Conservation (phyloP, 1,284 basidiomycete species). For the Boletus smithii region DNA sequence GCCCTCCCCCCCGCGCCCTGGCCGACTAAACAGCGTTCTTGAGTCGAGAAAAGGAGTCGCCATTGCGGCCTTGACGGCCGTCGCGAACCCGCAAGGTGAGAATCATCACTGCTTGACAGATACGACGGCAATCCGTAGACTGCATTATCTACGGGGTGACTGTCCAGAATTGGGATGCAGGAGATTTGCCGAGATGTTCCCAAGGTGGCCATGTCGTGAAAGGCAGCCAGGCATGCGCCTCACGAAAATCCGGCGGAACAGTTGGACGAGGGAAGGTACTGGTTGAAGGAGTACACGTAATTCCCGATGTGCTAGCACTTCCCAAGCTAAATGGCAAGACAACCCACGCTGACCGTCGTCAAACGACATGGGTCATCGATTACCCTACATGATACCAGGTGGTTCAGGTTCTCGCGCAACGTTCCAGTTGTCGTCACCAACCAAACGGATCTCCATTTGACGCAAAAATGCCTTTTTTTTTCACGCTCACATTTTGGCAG, state of each 20-base stretch:
- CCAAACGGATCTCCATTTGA: too few relatives aligned
- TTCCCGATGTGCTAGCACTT: constrained; percentile 5
- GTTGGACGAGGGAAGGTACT: constrained; percentile 3
- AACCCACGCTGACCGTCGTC: constrained; percentile 14
- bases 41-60: background rate
- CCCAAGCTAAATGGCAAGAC: too few relatives aligned
- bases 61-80: constrained; percentile 10
- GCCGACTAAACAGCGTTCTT: too few relatives aligned
- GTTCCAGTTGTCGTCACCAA: too few relatives aligned
- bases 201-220: constrained; percentile 21
- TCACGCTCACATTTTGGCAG: too few relatives aligned
- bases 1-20: too few relatives aligned
- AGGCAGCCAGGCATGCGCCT: constrained; percentile 1
- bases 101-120: constrained; percentile 18
- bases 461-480: too few relatives aligned
- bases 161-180: too few relatives aligned
- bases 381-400: constrained; percentile 11
- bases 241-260: constrained; percentile 32
- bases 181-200: constrained; percentile 29
- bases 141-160: too few relatives aligned
- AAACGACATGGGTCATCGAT: constrained; percentile 4
- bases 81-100: constrained; percentile 15
- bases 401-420: constrained; percentile 10
- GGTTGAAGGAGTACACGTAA: constrained; percentile 3
- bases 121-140: constrained; percentile 1